A percentile compares a stretch with the other conserved stretches of the same genome.
phyloP scores from a whole-genome alignment of 2,329 filamentous ascomycete species.

The Cladorrhinum sp. region DNA sequence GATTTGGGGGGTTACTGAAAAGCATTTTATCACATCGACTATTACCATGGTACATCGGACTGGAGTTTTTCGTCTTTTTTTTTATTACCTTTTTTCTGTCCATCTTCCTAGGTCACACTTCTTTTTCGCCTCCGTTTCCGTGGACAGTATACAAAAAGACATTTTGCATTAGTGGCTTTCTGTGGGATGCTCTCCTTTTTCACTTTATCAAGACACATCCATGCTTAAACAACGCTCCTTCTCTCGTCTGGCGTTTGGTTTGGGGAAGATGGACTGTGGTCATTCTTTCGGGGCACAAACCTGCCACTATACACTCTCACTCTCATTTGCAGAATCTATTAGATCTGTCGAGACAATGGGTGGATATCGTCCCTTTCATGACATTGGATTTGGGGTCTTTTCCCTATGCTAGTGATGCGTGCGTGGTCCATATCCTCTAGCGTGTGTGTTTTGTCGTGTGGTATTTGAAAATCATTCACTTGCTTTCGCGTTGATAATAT shows the following conservation, averaged over 20 bases:
- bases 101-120: conserved; percentile 10
- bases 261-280: not conserved
- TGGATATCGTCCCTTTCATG: not conserved
- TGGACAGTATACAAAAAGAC: conserved; percentile 20
- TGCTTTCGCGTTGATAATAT: not conserved
- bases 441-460: not conserved
- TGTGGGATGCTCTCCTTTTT: conserved; percentile 12
- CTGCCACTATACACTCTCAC: not conserved
- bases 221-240: conserved; percentile 3
- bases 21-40: conserved; percentile 16
- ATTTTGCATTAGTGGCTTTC: conserved; percentile 24
- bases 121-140: conserved; percentile 4
- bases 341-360: not conserved
- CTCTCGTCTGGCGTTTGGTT: not conserved
- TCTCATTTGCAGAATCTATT: not conserved
- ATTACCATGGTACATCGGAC: conserved; percentile 14
- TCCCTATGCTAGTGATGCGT: not conserved
- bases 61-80: conserved; percentile 18
- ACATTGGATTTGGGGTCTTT: not conserved
- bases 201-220: not conserved
- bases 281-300: not conserved
- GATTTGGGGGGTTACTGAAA: conserved; percentile 13
- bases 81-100: conserved; percentile 9
- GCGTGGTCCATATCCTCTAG: not conserved
- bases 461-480: not conserved